These are phyloP conservation scores for Lotus japonicus DNA, from an alignment of 306 rosid species.

Conservation along the genomic window DNA sequence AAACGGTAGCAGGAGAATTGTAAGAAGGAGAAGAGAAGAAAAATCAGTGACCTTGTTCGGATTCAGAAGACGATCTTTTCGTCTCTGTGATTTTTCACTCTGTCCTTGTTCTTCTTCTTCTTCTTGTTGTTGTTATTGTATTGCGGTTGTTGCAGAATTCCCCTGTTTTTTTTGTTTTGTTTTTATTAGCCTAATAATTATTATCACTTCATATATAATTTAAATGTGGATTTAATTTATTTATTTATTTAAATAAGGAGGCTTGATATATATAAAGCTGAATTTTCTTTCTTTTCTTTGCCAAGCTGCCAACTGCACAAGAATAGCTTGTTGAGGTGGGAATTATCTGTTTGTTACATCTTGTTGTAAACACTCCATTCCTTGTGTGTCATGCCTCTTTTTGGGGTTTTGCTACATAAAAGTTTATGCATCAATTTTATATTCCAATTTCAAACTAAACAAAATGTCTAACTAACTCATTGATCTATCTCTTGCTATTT, in stretches of 20 bases:
- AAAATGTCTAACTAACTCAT: too few species aligned
- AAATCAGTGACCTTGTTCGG: conserved; percentile 66
- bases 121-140: conserved; percentile 24
- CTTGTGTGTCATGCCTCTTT: conserved; percentile 14
- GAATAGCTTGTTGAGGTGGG: conserved; percentile 75
- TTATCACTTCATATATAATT: conserved; percentile 6
- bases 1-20: conserved; percentile 27
- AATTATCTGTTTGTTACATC: conserved; percentile 33
- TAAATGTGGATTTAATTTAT: neutral
- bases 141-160: conserved; percentile 38
- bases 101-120: conserved; percentile 32
- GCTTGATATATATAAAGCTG: conserved; percentile 1
- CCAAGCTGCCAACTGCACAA: conserved; percentile 63
- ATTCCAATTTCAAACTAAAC: too few species aligned
- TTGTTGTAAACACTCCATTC: conserved; percentile 28
- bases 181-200: conserved; percentile 33
- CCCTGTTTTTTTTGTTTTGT: neutral
- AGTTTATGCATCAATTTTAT: too few species aligned
- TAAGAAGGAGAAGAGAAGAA: conserved; percentile 35
- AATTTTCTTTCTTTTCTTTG: conserved; percentile 26
- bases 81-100: conserved; percentile 48
- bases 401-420: neutral
- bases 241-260: conserved; percentile 20
- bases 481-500: too few species aligned
- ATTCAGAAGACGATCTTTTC: conserved; percentile 55